Percentiles rank a stretch among this genome's conserved stretches.
Conservation (phyloP, 768 basidiomycete genomes). For the Fibroporia radiculosa region DNA sequence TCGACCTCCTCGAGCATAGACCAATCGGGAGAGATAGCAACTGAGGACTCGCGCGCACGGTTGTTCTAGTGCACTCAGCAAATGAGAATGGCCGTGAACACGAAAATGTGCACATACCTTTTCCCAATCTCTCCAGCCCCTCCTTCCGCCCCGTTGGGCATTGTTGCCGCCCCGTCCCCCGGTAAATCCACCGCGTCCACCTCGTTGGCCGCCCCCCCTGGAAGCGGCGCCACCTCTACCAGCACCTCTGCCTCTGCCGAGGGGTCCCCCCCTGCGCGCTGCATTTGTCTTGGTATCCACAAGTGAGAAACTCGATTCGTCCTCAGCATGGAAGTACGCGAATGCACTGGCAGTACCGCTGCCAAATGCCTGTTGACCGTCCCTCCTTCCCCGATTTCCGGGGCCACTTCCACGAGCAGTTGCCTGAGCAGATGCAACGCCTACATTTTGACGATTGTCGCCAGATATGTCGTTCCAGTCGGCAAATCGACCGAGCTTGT, state of each 20-base stretch:
- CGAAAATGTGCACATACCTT: constrained; percentile 45
- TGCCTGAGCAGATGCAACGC: constrained; percentile 34
- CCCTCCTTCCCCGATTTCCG: constrained; percentile 53
- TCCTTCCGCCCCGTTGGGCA: constrained; percentile 48
- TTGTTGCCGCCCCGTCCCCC: constrained; percentile 35
- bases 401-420: constrained; percentile 42
- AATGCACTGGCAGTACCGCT: constrained; percentile 88
- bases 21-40: constrained; percentile 90
- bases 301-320: constrained; percentile 93
- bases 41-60: constrained; percentile 85
- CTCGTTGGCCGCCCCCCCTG: constrained; percentile 35
- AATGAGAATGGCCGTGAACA: background rate
- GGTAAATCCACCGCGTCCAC: constrained; percentile 29
- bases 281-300: constrained; percentile 82
- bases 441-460: constrained; percentile 53
- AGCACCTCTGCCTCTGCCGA: constrained; percentile 43
- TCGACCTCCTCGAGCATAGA: constrained; percentile 95
- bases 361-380: constrained; percentile 80
- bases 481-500: constrained; percentile 95
- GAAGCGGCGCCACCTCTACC: constrained; percentile 26
- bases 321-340: constrained; percentile 96
- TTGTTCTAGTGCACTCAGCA: background rate
- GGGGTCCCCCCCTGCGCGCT: constrained; percentile 62
- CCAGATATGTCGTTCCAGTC: constrained; percentile 87
- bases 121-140: constrained; percentile 92